These are phyloP conservation scores for Niveomyces coronatus DNA, from an alignment of 2,329 filamentous ascomycete species.

Conservation along the genomic window DNA sequence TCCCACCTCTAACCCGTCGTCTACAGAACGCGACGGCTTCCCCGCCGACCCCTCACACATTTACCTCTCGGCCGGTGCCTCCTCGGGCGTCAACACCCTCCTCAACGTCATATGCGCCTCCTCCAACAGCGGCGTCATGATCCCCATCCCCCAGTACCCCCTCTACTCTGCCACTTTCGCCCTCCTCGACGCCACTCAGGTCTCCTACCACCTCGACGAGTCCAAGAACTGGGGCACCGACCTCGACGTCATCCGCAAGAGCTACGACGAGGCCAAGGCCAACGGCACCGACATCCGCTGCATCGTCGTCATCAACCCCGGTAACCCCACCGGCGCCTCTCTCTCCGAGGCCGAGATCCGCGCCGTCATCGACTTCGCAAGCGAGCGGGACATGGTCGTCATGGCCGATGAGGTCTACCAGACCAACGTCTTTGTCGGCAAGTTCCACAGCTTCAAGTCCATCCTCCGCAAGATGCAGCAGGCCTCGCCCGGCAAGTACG, in stretches of 20 bases:
- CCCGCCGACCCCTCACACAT: slow-evolving; percentile 70
- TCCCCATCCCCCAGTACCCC: slow-evolving; percentile 96
- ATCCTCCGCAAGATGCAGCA: slow-evolving; percentile 73
- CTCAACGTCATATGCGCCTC: slow-evolving; percentile 78
- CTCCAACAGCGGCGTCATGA: slow-evolving; percentile 70
- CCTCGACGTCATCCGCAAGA: slow-evolving; percentile 61
- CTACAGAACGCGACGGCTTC: slow-evolving; percentile 71
- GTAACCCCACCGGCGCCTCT: slow-evolving; percentile 90
- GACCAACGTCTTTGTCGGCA: slow-evolving; percentile 91
- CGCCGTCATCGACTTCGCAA: slow-evolving; percentile 77
- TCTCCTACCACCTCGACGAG: slow-evolving; percentile 93
- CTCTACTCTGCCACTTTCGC: slow-evolving; percentile 91
- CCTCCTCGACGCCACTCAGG: slow-evolving; percentile 72
- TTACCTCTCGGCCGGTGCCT: slow-evolving; percentile 86
- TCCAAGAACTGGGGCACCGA: slow-evolving; percentile 79
- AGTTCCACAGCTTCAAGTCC: slow-evolving; percentile 94
- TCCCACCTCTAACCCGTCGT: slow-evolving; percentile 8
- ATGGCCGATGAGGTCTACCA: slow-evolving; percentile 98
- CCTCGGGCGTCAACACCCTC: slow-evolving; percentile 88
- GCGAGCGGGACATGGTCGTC: slow-evolving; percentile 74
- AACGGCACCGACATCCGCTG: slow-evolving; percentile 80
- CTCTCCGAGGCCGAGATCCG: slow-evolving; percentile 70
- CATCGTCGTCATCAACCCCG: slow-evolving; percentile 96
- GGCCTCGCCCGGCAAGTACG: slow-evolving; percentile 64
- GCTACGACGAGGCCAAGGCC: slow-evolving; percentile 63